phyloP scores from a whole-genome alignment of 768 basidiomycete species.

The Glaciozyma martinii region DNA sequence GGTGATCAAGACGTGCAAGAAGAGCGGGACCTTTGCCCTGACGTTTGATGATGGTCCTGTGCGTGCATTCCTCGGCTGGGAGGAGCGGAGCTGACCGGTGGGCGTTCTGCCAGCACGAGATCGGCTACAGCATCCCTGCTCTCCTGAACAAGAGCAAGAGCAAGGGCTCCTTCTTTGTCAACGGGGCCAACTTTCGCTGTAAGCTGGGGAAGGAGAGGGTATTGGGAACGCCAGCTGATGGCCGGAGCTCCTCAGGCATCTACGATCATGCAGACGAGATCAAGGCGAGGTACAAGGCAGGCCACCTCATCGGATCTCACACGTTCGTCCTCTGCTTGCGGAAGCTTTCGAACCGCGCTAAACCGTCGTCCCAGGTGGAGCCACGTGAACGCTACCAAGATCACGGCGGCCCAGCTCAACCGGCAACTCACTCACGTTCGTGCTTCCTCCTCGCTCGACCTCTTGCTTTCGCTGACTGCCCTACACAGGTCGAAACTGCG shows the following conservation, averaged over 20 bases:
- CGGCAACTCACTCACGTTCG: conserved; percentile 20
- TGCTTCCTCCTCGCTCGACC: too few species aligned
- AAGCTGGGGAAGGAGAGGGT: neutral
- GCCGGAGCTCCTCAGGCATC: conserved; percentile 6
- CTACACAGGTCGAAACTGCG: conserved; percentile 22
- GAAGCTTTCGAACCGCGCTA: too few species aligned
- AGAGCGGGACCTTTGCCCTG: conserved; percentile 11
- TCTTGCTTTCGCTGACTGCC: too few species aligned
- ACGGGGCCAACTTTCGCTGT: conserved; percentile 30
- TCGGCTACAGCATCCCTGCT: neutral
- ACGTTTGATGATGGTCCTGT: conserved; percentile 33
- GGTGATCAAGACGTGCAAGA: conserved; percentile 15
- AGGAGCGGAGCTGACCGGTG: neutral
- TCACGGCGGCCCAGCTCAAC: conserved; percentile 25
- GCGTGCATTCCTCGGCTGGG: neutral
- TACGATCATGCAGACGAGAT: conserved; percentile 16
- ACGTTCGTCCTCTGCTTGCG: neutral
- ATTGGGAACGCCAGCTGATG: neutral
- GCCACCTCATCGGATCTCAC: conserved; percentile 16
- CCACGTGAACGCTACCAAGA: conserved; percentile 27
- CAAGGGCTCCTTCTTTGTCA: conserved; percentile 19
- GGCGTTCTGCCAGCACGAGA: neutral
- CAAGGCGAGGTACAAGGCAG: neutral
- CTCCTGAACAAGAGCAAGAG: neutral
- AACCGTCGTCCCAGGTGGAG: neutral